These are phyloP conservation scores for Prunus mira DNA, from an alignment of 306 rosid species.

Conservation along the genomic window DNA sequence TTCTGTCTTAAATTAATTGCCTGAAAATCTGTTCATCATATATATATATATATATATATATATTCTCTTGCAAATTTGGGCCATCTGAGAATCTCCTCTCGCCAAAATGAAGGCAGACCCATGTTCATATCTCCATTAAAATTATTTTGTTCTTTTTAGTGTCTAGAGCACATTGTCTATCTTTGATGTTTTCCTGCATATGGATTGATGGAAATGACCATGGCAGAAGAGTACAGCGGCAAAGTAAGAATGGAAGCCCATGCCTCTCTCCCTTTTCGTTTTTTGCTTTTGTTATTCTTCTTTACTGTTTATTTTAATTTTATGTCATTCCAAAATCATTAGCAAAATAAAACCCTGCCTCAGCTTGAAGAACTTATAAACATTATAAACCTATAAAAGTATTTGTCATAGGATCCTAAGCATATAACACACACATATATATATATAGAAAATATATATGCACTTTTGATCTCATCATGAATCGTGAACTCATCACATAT, in stretches of 20 bases:
- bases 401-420: background rate
- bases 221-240: background rate
- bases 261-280: background rate
- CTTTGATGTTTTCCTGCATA: background rate
- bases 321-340: background rate
- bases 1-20: background rate
- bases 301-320: no score
- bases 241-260: background rate
- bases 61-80: background rate
- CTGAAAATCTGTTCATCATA: no score
- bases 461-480: no score
- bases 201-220: background rate
- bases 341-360: background rate
- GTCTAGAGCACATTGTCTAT: background rate
- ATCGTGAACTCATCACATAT: background rate
- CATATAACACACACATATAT: background rate
- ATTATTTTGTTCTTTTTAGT: background rate
- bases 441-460: no score
- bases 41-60: no score
- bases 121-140: background rate
- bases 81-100: no score
- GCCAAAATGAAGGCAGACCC: no score
- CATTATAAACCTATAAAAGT: no score
- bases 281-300: no score
- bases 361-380: background rate